Base-by-base conservation (phyloP, 768 basidiomycete species). In the Hirschioporus abietinus region DNA sequence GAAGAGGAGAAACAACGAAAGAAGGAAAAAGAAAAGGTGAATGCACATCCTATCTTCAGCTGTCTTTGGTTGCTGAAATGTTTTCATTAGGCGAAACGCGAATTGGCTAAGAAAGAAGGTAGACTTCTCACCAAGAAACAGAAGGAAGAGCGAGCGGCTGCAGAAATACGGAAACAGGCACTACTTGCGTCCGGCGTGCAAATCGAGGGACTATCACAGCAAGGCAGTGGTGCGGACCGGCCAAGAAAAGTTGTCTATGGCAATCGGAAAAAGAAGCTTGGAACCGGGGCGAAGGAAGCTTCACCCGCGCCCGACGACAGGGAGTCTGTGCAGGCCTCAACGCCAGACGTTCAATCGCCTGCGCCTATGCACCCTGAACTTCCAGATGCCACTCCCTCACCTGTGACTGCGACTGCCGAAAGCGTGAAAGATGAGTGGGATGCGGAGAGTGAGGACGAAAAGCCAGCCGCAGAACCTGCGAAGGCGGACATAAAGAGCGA, bases 51-150 rank as follows among this genome's bases (percentile, higher is more conserved):
- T 67, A 34, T 68, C 59, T 68, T 35, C 60, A 63, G 34, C 36
- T 15, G 34, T 65, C 66, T 62, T 63, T 9, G 30, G 58, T 64
- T 67, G 52, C 64, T 35, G 58, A 63, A 66, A 25, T 67, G 57
- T 65, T 34, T 34, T 35, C 52, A 61, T 60, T 73, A 96, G 95
- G 90, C 86, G 60, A 97, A 96, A 77, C 88, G 88, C 64, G 96
- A 97, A 71, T 75, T 91, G 64, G 89, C 92, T 17, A 94, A 92
- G 84, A 96, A 95, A 76, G 96, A 99, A 78, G 97, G 97, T 25
- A 87, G 91, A 60, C 80, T 96, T 26, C 83, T 99, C 63, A 99
- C 96, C n/a, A 95, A 96, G 77, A 97, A 96, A 78, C 96, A 99
- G 76, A 96, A 95, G 77, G 91, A 93, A 73, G 96, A 98, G 75